Conservation (phyloP, 1,284 basidiomycete genomes). For the Melampsora americana region DNA sequence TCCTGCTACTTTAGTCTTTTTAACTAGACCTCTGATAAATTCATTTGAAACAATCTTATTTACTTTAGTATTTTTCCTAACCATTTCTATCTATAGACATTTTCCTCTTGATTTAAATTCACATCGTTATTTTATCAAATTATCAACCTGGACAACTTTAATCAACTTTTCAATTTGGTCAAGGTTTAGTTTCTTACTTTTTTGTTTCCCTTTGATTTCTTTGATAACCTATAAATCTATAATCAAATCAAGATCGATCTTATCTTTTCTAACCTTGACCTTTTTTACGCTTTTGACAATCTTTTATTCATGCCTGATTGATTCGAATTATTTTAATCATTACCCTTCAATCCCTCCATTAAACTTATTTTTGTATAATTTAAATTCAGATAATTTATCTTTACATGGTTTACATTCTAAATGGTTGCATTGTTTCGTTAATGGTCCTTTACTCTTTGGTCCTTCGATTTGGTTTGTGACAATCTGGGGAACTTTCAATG, state of each 20-base stretch:
- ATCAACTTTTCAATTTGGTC: conserved; percentile 28
- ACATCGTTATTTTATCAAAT: background rate
- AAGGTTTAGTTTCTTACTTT: conserved; percentile 19
- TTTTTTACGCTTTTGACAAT: conserved; percentile 7
- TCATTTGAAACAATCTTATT: conserved; percentile 50
- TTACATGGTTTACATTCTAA: conserved; percentile 54
- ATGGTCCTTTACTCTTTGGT: conserved; percentile 53
- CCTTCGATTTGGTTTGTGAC: conserved; percentile 14
- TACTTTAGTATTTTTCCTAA: conserved; percentile 42
- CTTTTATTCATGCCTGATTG: background rate
- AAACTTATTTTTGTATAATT: conserved; percentile 54
- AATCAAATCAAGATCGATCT: conserved; percentile 4
- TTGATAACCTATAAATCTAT: background rate
- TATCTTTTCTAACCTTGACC: background rate
- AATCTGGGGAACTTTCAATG: background rate
- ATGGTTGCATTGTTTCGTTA: conserved; percentile 52
- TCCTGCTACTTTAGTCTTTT: conserved; percentile 51
- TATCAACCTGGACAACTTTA: conserved; percentile 13
- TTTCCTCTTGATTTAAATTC: background rate
- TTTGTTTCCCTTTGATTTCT: conserved; percentile 15
- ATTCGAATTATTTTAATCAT: conserved; percentile 28
- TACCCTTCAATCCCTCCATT: conserved; percentile 48
- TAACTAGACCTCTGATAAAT: conserved; percentile 54
- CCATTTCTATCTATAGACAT: conserved; percentile 1
- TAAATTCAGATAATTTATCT: conserved; percentile 50